Base-by-base conservation (phyloP, 2,329 filamentous ascomycete genomes). In the Trichothecium roseum region DNA sequence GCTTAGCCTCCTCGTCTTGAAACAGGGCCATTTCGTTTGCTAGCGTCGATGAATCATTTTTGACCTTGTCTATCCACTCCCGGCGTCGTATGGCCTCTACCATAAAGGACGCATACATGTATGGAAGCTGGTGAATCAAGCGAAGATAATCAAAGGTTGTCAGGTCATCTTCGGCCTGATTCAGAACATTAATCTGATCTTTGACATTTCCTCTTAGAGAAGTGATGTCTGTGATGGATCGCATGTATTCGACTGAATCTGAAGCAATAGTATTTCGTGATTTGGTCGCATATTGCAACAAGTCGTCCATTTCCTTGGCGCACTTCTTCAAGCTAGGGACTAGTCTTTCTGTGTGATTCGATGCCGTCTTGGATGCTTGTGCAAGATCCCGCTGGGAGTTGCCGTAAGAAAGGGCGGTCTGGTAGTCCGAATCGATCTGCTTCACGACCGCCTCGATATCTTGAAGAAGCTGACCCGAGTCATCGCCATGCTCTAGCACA, bases 11-110 rank as follows among this genome's bases (percentile, higher is more conserved):
- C 56, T 96, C 91, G 41, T 95, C 88, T 50, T 91, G 85, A 43
- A 93, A 89, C 1, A 84, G 66, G 2, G 87, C 85, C 72, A 96
- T 85, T 52, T 96, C 89, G 54, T 96, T 93, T 18, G 87, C 86
- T 18, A 98, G 63, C 0, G 82, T 85, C 3, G 84, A 79, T 1
- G 89, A 91, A 49, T 96, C 91, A 3, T 75, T 72, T 52, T 82
- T 85, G 56, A 96, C 81, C 58, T 94, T 94, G 35, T 94, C 85
- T 10, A 75, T 77, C 88, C 91, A 98, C 59, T 95, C 88, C 24
- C 79, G 79, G 16, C 91, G 79, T 38, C 84, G 76, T 28, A 95
- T 76, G 13, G 86, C 82, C 58, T 98, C 91, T 4, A 85, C 74
- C 15, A 94, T 65, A 39, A 94, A 83, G 3, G 87, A 88, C 1